A percentile compares a stretch with the other conserved stretches of the same genome.
phyloP scores from a whole-genome alignment of 1,139 yeast genomes.

The Candida frijolesensis region DNA sequence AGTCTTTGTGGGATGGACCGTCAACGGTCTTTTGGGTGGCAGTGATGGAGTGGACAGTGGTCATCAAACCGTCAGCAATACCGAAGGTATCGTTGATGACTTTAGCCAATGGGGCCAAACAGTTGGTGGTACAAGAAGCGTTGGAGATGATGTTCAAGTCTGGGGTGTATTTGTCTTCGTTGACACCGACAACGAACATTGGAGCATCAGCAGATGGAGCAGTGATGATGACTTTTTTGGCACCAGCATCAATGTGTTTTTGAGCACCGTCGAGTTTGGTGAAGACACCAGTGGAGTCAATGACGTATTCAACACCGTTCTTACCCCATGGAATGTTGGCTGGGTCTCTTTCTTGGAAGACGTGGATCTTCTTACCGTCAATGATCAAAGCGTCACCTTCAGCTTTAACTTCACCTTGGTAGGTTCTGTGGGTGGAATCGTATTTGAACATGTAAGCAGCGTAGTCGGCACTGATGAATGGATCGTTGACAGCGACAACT shows the following conservation, averaged over 20 bases:
- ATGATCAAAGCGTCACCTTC: constrained; percentile 61
- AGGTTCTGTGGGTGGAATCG: constrained; percentile 84
- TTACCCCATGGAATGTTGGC: constrained; percentile 81
- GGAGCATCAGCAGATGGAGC: constrained; percentile 90
- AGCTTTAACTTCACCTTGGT: constrained; percentile 65
- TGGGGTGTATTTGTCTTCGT: constrained; percentile 69
- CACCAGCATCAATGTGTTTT: constrained; percentile 82
- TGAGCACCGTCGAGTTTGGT: constrained; percentile 76
- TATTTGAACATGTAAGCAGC: constrained; percentile 89
- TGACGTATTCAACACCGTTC: constrained; percentile 74
- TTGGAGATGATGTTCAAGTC: constrained; percentile 75
- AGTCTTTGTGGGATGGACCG: constrained; percentile 92
- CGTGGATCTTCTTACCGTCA: constrained; percentile 68
- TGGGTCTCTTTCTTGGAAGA: constrained; percentile 80
- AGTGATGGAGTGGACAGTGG: constrained; percentile 88
- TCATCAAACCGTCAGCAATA: constrained; percentile 85
- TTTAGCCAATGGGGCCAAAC: constrained; percentile 88
- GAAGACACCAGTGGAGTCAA: constrained; percentile 90
- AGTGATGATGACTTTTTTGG: constrained; percentile 86
- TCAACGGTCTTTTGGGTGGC: constrained; percentile 92
- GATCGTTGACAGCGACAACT: constrained; percentile 82
- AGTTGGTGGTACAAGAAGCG: constrained; percentile 91
- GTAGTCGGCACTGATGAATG: constrained; percentile 79
- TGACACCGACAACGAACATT: constrained; percentile 86
- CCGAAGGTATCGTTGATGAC: constrained; percentile 79